phyloP scores from a whole-genome alignment of 1,139 yeast genomes.

The Fermentozyma sake region DNA sequence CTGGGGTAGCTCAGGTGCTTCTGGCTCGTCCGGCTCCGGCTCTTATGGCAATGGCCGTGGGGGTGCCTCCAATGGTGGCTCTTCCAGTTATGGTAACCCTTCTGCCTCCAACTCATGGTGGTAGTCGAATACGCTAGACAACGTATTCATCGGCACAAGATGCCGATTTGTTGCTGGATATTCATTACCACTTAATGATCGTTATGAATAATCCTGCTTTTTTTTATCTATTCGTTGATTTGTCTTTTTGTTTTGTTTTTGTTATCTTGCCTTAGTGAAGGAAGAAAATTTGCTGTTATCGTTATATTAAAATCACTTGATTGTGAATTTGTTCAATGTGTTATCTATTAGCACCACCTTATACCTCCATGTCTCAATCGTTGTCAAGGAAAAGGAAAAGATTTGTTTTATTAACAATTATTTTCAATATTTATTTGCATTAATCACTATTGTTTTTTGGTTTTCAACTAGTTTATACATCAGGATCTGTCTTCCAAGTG shows the following conservation, averaged over 20 bases:
- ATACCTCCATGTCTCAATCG: slow-evolving; percentile 30
- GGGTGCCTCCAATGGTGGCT: slow-evolving; percentile 15
- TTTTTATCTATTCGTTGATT: slow-evolving; percentile 7
- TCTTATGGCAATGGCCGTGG: slow-evolving; percentile 14
- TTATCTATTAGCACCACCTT: slow-evolving; percentile 8
- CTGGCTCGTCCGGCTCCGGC: slow-evolving; percentile 9
- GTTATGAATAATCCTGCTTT: slow-evolving; percentile 7
- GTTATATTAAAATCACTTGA: slow-evolving; percentile 8
- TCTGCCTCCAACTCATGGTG: slow-evolving; percentile 38
- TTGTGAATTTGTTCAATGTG: slow-evolving; percentile 11
- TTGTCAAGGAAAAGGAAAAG: slow-evolving; percentile 17
- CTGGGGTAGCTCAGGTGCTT: slow-evolving; percentile 22
- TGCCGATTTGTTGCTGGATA: slow-evolving; percentile 5
- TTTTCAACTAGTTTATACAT: too few relatives aligned
- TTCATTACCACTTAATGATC: slow-evolving; percentile 5
- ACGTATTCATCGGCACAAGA: slow-evolving; percentile 1
- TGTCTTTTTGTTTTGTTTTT: slow-evolving; percentile 6
- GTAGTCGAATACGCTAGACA: slow-evolving; percentile 16
- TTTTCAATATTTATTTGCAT: slow-evolving; percentile 14
- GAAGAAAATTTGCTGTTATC: too few relatives aligned
- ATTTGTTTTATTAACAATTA: too few relatives aligned
- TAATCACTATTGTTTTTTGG: slow-evolving; percentile 18
- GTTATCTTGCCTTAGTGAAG: slow-evolving; percentile 5
- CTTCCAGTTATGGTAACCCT: slow-evolving; percentile 32
- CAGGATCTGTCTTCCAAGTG: too few relatives aligned